Percentiles rank a stretch among this genome's conserved stretches.
phyloP scores from a whole-genome alignment of 495 filamentous ascomycete genomes.

The Sordaria brevicollis region DNA sequence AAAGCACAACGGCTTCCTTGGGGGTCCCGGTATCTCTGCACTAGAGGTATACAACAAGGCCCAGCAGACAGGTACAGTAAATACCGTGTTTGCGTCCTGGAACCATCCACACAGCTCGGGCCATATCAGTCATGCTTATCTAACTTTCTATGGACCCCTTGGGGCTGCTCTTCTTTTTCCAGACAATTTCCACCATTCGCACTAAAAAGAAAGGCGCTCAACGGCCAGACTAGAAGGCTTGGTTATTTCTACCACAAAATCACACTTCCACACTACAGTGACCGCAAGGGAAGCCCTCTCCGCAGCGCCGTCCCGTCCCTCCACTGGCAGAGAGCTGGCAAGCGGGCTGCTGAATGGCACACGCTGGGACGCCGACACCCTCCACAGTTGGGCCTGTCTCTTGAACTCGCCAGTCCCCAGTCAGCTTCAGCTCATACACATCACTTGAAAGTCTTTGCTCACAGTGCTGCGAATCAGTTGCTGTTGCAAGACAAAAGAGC shows the following conservation, averaged over 20 bases:
- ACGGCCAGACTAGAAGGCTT: neutral
- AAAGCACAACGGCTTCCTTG: neutral
- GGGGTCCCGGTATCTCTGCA: neutral
- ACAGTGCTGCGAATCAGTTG: neutral
- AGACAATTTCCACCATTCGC: neutral
- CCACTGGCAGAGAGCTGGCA: neutral
- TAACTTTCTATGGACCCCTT: neutral
- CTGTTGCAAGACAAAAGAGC: neutral
- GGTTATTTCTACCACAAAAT: neutral
- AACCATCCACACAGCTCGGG: neutral
- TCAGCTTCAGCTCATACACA: neutral
- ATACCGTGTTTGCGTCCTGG: neutral
- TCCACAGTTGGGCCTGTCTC: neutral
- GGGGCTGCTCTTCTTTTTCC: neutral
- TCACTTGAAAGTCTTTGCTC: neutral
- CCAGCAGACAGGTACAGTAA: neutral
- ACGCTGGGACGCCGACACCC: neutral
- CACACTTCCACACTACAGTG: neutral
- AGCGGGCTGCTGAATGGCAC: neutral
- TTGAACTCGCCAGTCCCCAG: neutral
- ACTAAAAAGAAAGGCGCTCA: neutral
- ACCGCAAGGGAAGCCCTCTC: neutral
- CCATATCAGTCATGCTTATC: neutral
- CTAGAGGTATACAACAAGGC: no score
- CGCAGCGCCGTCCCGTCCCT: neutral